Conservation (phyloP, 2,329 filamentous ascomycete genomes). For the Malbranchea cinnamomea region DNA sequence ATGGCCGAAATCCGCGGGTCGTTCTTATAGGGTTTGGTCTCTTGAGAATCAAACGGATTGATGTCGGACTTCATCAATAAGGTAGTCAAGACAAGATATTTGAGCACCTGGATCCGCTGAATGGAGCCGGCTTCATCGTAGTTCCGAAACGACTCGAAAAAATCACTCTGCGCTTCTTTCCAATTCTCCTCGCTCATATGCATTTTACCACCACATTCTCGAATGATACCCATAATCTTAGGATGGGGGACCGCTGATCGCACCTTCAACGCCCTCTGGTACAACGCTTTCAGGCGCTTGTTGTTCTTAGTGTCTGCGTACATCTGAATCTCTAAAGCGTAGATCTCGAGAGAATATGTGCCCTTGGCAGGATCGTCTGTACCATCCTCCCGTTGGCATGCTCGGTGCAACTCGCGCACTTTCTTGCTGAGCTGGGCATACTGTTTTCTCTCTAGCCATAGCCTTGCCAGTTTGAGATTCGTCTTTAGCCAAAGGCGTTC, state of each 20-base stretch:
- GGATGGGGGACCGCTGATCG: conserved; percentile 96
- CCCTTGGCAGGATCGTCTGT: conserved; percentile 77
- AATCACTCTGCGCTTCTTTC: conserved; percentile 93
- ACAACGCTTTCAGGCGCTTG: conserved; percentile 86
- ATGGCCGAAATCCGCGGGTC: conserved; percentile 91
- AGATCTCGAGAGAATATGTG: conserved; percentile 89
- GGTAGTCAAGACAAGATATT: conserved; percentile 88
- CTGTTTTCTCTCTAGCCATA: conserved; percentile 83
- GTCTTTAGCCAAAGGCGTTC: conserved; percentile 96
- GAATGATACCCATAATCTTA: conserved; percentile 98
- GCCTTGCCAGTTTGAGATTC: conserved; percentile 86
- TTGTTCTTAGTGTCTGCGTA: conserved; percentile 94
- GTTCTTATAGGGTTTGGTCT: conserved; percentile 95
- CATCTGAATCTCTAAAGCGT: conserved; percentile 97
- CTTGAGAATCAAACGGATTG: conserved; percentile 96
- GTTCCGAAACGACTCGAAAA: conserved; percentile 97
- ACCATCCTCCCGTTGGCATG: conserved; percentile 77
- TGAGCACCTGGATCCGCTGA: conserved; percentile 91
- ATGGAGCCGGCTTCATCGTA: conserved; percentile 96
- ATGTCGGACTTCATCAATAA: conserved; percentile 99
- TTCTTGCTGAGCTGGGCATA: conserved; percentile 69
- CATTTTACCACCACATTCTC: conserved; percentile 98
- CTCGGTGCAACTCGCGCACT: conserved; percentile 71
- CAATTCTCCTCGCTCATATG: conserved; percentile 99
- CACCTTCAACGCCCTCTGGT: conserved; percentile 80